Evolutionary conservation across 2,329 filamentous ascomycete species (phyloP), one percentile per base, ranked within the genome.

Genomic region (Calonectria pseudoreteaudii): DNA sequence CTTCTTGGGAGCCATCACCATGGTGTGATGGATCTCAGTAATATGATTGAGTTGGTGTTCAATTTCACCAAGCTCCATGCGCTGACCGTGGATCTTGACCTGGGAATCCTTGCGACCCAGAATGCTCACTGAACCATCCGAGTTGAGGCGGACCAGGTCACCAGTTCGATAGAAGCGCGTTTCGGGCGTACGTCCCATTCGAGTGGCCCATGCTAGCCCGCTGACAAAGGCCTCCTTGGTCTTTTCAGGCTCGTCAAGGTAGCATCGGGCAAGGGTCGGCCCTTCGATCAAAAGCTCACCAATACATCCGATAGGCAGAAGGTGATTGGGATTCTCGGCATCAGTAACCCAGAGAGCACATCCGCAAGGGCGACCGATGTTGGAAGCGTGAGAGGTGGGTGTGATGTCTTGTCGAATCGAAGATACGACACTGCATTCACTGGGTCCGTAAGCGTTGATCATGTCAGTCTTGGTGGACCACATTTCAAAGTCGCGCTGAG

Each of bases 21-120:
- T 83, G 11, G 73, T 74, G 50, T 83, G 88, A 83, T 78, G 94
- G 84, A 77, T 93, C 78, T 66, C 90, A 83, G 26, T 89, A 90
- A 83, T 90, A 86, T 81, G 93, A 89, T 73, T 68, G 2, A 78
- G 76, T 28, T 91, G 90, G 77, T 89, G 52, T 49, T 83, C 81
- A 4, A 83, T 79, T 68, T 83, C 82, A 3, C 78, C 80, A 1
- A 89, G 83, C 80, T 89, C 92, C 70, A 91, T 84, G 58, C 90
- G 82, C 72, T 87, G 91, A 16, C 92, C 92, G 23, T 77, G 71
- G 1, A 78, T 68, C 11, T 79, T 79, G 52, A 79, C 76, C 16
- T 79, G 77, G 0, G 71, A 50, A 10, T 79, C 90, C 75, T 90
- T 90, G 9, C 91, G 85, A n/a, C 90, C 90, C 44, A 89, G 75